Conservation (phyloP, 176 grass and related monocot genomes). For the Avena eriantha region DNA sequence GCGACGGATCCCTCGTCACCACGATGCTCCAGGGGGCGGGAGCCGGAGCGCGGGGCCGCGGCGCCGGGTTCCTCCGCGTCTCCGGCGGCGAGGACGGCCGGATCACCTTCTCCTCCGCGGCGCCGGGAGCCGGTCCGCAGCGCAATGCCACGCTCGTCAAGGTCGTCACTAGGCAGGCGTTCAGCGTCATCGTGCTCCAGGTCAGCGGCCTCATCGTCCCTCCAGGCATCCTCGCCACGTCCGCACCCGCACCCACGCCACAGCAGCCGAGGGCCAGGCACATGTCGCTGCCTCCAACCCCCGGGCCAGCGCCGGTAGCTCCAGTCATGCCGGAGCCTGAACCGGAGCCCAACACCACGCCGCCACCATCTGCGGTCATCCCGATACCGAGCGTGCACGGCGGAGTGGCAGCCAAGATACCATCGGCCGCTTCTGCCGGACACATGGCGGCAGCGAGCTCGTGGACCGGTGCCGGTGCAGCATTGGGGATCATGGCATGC, state of each 20-base stretch:
- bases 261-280: slow-evolving; percentile 31
- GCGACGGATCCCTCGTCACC: slow-evolving; percentile 54
- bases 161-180: slow-evolving; percentile 46
- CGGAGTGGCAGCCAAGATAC: slow-evolving; percentile 35
- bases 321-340: slow-evolving; percentile 42
- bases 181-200: slow-evolving; percentile 68
- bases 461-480: neutral
- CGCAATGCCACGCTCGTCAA: slow-evolving; percentile 50
- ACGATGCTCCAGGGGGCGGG: slow-evolving; percentile 59
- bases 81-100: neutral
- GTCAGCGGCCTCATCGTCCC: slow-evolving; percentile 46
- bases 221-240: slow-evolving; percentile 2
- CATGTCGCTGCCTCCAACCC: slow-evolving; percentile 23
- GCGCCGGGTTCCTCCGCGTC: slow-evolving; percentile 58
- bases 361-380: slow-evolving; percentile 27
- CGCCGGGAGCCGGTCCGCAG: slow-evolving; percentile 30
- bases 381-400: slow-evolving; percentile 49
- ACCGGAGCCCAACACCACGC: neutral
- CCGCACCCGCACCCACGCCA: neutral
- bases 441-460: neutral
- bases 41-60: slow-evolving; percentile 9
- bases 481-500: slow-evolving; percentile 22
- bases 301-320: neutral
- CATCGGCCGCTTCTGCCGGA: neutral
- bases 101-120: slow-evolving; percentile 45